Evolutionary conservation across 306 rosid genomes (phyloP).

Genomic region (Malus sieversii): DNA sequence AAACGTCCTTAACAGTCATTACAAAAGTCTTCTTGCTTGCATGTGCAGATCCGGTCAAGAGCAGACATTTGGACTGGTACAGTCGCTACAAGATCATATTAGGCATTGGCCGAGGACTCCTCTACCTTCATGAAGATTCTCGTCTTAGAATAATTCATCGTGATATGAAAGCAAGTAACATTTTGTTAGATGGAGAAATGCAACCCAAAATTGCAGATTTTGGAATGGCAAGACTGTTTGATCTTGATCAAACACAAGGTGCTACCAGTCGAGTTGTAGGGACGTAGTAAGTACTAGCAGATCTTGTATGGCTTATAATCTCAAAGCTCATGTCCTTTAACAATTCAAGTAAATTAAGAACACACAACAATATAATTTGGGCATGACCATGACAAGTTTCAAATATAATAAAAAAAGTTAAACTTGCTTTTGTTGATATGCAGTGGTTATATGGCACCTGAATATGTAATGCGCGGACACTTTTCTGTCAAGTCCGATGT

Average conservation of each 20-base stretch:
- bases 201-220: constrained; percentile 2
- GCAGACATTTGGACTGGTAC: background rate
- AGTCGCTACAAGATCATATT: background rate
- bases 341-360: background rate
- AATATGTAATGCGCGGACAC: background rate
- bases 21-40: background rate
- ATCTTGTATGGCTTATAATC: background rate
- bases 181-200: background rate
- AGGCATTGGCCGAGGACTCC: background rate
- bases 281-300: background rate
- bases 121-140: too few relatives aligned
- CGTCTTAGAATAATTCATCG: background rate
- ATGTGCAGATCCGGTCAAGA: background rate
- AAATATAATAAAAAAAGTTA: background rate
- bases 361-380: background rate
- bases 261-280: background rate
- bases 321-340: background rate
- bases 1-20: too few relatives aligned
- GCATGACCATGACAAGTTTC: background rate
- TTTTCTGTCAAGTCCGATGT: too few relatives aligned
- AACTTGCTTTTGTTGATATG: background rate
- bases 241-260: background rate
- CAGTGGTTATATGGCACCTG: background rate
- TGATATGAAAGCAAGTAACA: background rate
- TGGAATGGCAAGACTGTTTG: background rate